These are phyloP conservation scores for Podosphaera fusca DNA, from an alignment of 2,329 filamentous ascomycete genomes.

Conservation along the genomic window DNA sequence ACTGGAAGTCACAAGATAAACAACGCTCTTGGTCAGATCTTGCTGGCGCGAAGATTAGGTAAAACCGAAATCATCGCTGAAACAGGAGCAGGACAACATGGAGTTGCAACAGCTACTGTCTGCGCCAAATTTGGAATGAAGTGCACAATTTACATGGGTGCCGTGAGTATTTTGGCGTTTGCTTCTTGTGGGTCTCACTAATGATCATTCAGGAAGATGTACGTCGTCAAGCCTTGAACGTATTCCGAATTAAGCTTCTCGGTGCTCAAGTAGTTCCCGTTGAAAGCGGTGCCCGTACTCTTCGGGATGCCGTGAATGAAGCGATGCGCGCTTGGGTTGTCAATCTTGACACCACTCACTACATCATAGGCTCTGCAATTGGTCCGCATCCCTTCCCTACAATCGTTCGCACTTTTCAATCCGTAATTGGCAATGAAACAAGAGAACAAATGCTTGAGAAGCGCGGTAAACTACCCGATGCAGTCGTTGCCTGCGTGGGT, in stretches of 20 bases:
- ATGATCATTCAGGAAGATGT: conserved; percentile 46
- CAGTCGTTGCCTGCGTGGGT: conserved; percentile 88
- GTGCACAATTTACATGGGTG: conserved; percentile 96
- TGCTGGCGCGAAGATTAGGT: conserved; percentile 64
- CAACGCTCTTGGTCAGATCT: conserved; percentile 82
- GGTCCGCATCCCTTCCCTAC: conserved; percentile 95
- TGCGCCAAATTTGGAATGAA: conserved; percentile 97
- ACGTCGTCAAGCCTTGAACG: conserved; percentile 83
- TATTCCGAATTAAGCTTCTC: conserved; percentile 93
- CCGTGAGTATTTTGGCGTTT: conserved; percentile 18
- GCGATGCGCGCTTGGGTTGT: conserved; percentile 87
- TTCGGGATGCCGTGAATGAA: conserved; percentile 83
- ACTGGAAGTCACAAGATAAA: conserved; percentile 99
- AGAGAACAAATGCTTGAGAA: conserved; percentile 73
- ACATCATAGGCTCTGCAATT: conserved; percentile 94
- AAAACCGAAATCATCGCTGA: conserved; percentile 97
- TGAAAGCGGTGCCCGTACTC: conserved; percentile 65
- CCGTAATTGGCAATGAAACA: conserved; percentile 84
- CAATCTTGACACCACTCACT: conserved; percentile 81
- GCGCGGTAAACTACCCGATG: conserved; percentile 76
- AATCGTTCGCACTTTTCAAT: conserved; percentile 94
- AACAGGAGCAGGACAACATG: conserved; percentile 91
- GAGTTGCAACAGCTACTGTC: conserved; percentile 89
- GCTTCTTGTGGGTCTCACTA: conserved; percentile 1
- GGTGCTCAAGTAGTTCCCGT: conserved; percentile 85